phyloP scores from a whole-genome alignment of 2,329 filamentous ascomycete genomes.

The Penicillium sp. region DNA sequence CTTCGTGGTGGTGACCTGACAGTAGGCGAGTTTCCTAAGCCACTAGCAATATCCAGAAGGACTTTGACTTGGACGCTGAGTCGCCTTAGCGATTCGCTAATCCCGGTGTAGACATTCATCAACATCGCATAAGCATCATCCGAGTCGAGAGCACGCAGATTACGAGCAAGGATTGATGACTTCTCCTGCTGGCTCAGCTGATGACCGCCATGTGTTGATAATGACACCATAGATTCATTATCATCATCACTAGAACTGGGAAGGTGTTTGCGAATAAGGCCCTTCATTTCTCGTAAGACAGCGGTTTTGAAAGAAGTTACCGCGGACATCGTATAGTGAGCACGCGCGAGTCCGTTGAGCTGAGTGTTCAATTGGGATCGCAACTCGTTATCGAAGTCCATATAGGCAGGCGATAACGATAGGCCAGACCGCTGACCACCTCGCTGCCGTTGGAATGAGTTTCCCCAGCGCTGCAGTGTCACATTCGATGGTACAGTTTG shows the following conservation, averaged over 20 bases:
- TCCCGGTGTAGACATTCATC: conserved; percentile 76
- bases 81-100: conserved; percentile 81
- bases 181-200: conserved; percentile 80
- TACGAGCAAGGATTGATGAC: conserved; percentile 81
- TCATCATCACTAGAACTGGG: conserved; percentile 95
- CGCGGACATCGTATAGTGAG: conserved; percentile 74
- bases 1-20: conserved; percentile 50
- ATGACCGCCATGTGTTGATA: conserved; percentile 70
- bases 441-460: conserved; percentile 68
- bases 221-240: conserved; percentile 81
- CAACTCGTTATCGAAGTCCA: conserved; percentile 68
- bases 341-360: conserved; percentile 75
- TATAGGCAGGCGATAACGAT: conserved; percentile 73
- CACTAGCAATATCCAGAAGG: conserved; percentile 85
- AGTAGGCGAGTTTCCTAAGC: conserved; percentile 40
- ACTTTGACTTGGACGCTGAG: conserved; percentile 91
- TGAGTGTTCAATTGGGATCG: conserved; percentile 67
- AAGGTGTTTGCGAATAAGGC: conserved; percentile 76
- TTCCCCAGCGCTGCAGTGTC: conserved; percentile 81
- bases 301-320: conserved; percentile 81
- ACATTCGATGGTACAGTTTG: conserved; percentile 67
- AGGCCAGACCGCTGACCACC: conserved; percentile 65
- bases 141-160: conserved; percentile 77
- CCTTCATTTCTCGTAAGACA: conserved; percentile 80
- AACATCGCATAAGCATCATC: conserved; percentile 83